These are phyloP conservation scores for Jacaranda mimosifolia DNA, from an alignment of 257 asterid species.

Conservation along the genomic window DNA sequence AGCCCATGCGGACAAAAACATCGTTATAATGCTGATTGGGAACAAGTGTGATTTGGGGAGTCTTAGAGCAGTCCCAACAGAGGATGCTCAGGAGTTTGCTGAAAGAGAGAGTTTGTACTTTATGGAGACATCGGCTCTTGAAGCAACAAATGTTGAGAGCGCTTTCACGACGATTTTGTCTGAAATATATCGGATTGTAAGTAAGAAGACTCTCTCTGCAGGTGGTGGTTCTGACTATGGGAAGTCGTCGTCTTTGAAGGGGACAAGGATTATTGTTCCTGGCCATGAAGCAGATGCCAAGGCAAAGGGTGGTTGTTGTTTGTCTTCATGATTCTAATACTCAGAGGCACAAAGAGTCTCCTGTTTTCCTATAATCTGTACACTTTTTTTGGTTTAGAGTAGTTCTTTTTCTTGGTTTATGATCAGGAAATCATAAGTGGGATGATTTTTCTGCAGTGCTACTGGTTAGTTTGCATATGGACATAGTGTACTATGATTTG, in stretches of 20 bases:
- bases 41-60: conserved; percentile 81
- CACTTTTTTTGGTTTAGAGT: conserved; percentile 10
- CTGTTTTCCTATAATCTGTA: conserved; percentile 20
- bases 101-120: conserved; percentile 84
- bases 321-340: conserved; percentile 37
- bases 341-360: not conserved
- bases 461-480: too few relatives aligned
- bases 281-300: conserved; percentile 54
- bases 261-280: conserved; percentile 68
- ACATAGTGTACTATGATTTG: too few relatives aligned
- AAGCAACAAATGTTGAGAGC: conserved; percentile 77
- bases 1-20: conserved; percentile 86
- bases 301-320: conserved; percentile 70
- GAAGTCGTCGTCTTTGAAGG: conserved; percentile 62
- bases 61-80: conserved; percentile 80
- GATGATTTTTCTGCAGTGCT: too few relatives aligned
- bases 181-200: conserved; percentile 66
- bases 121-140: conserved; percentile 93
- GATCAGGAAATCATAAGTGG: too few relatives aligned
- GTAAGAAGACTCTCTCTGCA: conserved; percentile 70
- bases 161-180: conserved; percentile 71
- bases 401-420: not conserved
- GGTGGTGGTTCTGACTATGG: conserved; percentile 48
- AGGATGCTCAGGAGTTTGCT: conserved; percentile 91
- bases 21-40: conserved; percentile 85